Evolutionary conservation across 306 rosid species (phyloP).

Genomic region (Pterocarpus macrocarpus): DNA sequence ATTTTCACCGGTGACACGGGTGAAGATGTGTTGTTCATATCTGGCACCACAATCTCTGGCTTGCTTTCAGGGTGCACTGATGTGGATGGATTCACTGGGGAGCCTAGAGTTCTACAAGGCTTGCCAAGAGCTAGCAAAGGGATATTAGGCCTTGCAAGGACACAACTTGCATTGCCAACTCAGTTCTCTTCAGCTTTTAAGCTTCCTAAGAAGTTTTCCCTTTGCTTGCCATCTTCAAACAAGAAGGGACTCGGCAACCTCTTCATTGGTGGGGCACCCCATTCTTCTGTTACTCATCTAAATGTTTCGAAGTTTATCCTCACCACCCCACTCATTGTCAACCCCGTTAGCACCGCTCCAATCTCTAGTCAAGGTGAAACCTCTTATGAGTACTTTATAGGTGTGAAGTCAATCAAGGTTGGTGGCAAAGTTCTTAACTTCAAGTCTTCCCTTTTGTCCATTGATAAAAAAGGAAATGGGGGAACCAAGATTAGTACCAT

Average conservation of each 20-base stretch:
- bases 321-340: constrained; percentile 40
- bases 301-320: background rate
- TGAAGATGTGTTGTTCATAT: constrained; percentile 32
- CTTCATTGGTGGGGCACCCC: constrained; percentile 45
- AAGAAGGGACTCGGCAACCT: constrained; percentile 44
- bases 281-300: background rate
- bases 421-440: constrained; percentile 41
- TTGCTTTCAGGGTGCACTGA: constrained; percentile 1
- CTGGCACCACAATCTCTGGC: background rate
- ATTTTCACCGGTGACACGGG: constrained; percentile 2
- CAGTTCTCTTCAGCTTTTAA: constrained; percentile 22
- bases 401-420: constrained; percentile 44
- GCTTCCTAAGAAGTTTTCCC: constrained; percentile 47
- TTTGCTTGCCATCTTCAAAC: constrained; percentile 49
- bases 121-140: constrained; percentile 22
- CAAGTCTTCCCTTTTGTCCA: constrained; percentile 34
- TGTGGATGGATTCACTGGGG: background rate
- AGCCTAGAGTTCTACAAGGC: background rate
- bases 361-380: constrained; percentile 25
- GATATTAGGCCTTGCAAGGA: constrained; percentile 52
- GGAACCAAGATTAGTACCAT: constrained; percentile 53
- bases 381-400: constrained; percentile 48
- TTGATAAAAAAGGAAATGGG: constrained; percentile 45
- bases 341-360: constrained; percentile 46
- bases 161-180: constrained; percentile 19